These are phyloP conservation scores for Lathyrus oleraceus DNA, from an alignment of 306 rosid species.

Conservation along the genomic window DNA sequence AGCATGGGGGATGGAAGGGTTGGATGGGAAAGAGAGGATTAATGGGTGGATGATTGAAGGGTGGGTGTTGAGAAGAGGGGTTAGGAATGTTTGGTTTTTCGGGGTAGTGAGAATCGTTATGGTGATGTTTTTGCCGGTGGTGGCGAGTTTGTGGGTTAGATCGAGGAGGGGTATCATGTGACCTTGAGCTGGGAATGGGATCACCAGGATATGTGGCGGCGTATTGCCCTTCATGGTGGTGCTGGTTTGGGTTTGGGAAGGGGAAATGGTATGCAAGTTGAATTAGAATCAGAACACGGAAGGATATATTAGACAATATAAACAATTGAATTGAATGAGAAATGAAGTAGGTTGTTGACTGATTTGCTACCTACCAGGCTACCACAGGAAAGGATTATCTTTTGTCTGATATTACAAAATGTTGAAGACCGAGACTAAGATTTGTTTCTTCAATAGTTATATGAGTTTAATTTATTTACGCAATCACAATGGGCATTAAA, in stretches of 20 bases:
- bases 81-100: slow-evolving; percentile 15
- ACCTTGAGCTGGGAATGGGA: slow-evolving; percentile 43
- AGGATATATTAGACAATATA: not conserved
- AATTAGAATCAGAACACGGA: not conserved
- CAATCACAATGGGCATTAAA: too few relatives aligned
- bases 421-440: too few relatives aligned
- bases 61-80: slow-evolving; percentile 29
- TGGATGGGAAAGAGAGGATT: slow-evolving; percentile 49
- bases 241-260: not conserved
- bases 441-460: too few relatives aligned
- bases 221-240: not conserved
- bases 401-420: too few relatives aligned
- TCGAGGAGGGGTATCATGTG: slow-evolving; percentile 46
- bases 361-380: too few relatives aligned
- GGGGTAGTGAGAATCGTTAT: slow-evolving; percentile 40
- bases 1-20: slow-evolving; percentile 47
- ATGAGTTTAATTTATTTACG: too few relatives aligned
- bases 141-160: slow-evolving; percentile 35
- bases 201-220: slow-evolving; percentile 19
- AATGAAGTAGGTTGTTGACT: not conserved
- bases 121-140: slow-evolving; percentile 6
- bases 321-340: not conserved
- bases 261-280: not conserved
- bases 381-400: too few relatives aligned
- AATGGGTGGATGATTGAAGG: slow-evolving; percentile 30